Percentiles rank a stretch among this genome's conserved stretches.
Conservation (phyloP, 2,329 filamentous ascomycete species). For the Polytolypa hystricis region DNA sequence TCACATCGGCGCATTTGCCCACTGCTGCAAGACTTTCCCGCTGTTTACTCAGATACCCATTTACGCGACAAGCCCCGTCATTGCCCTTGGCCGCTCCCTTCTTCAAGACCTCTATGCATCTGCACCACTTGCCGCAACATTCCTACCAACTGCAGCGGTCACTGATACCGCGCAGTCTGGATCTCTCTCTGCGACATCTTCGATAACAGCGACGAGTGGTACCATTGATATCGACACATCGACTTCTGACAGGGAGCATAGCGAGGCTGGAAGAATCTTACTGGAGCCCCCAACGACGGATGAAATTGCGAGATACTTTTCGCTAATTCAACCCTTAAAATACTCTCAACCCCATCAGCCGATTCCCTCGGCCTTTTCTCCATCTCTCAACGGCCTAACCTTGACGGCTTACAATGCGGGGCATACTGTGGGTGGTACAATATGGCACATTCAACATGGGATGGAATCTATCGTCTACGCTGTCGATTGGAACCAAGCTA, state of each 20-base stretch:
- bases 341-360: conserved; percentile 96
- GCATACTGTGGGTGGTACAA: conserved; percentile 89
- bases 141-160: conserved; percentile 63
- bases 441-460: conserved; percentile 97
- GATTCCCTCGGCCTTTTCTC: conserved; percentile 73
- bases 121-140: conserved; percentile 74
- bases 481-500: conserved; percentile 96
- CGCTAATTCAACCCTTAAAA: conserved; percentile 80
- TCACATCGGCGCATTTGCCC: conserved; percentile 85
- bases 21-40: conserved; percentile 94
- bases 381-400: conserved; percentile 78
- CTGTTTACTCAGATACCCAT: conserved; percentile 84
- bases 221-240: conserved; percentile 18
- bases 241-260: conserved; percentile 23
- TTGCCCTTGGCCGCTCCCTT: conserved; percentile 81
- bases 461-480: conserved; percentile 96
- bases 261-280: conserved; percentile 36
- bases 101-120: conserved; percentile 88
- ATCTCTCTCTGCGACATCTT: conserved; percentile 31
- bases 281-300: conserved; percentile 64
- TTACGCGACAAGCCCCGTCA: conserved; percentile 88
- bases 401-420: conserved; percentile 96
- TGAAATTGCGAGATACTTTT: conserved; percentile 88
- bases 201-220: conserved; percentile 18
- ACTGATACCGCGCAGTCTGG: conserved; percentile 27